Base-by-base conservation (phyloP, 352 stramenopile genomes). In the Aphanomyces astaci region DNA sequence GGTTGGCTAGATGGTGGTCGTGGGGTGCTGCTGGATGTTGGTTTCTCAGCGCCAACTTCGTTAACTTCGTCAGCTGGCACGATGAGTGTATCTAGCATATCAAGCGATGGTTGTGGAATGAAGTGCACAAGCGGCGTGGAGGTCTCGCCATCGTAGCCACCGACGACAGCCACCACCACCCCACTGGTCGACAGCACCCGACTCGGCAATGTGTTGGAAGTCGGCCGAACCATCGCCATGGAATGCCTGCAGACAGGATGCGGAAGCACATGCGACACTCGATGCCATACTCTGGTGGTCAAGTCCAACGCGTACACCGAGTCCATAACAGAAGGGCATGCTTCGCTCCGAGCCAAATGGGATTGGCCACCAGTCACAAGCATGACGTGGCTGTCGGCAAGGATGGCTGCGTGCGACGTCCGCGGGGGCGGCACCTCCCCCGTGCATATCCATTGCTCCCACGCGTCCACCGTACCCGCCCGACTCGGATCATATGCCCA, bases 331-430 rank as follows among this genome's bases (percentile, higher is more conserved):
- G 60, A 72, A n/a, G n/a, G n/a, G n/a, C n/a, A n/a, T n/a, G n/a
- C n/a, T 1, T 52, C 65, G 45, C 88, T 78, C 56, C 88, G 80
- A 1, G 33, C 62, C 22, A 81, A 70, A 1, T 67, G 63, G 51
- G 76, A 86, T 22, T 84, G 80, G 22, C 84, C 84, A 36, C 80
- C 81, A 64, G 89, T 55, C n/a, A 91, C 70, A 32, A 91, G 68
- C 63, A 93, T 59, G 11, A 39, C 75, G 63, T 73, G 83, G 2
- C 75, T 64, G 1, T 68, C 76, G 15, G 90, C 27, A 4, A 76
- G 51, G 46, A 89, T 81, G 0, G 77, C 80, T 1, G 80, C 88
- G 71, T 91, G 82, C 40, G 90, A 91, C 4, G 84, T 91, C 0
- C 82, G 75, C 22, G 82, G 76, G 0, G 71, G 13, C 1, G 81